Evolutionary conservation across 352 stramenopile species (phyloP), one percentile per base, ranked within the genome.

Genomic region (Globisporangium emineosum): DNA sequence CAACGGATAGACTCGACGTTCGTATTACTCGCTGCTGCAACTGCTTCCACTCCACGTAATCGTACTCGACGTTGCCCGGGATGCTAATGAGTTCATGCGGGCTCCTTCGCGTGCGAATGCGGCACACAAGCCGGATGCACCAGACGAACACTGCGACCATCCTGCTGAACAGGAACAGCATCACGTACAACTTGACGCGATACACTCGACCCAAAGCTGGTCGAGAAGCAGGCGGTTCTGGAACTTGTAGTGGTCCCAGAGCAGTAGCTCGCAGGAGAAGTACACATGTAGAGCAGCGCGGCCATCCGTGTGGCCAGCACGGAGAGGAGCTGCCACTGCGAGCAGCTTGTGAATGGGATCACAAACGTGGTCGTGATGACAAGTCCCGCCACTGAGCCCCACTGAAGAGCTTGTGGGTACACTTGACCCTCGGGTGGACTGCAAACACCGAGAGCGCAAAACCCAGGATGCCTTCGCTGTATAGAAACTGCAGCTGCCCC

Each of bases 241-340:
- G 3, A 71, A 45, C 9, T 47, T n/a, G 40, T 60, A 60, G 5
- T 23, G 25, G 42, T 64, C 64, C 17, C 66, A 30, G 8, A 77
- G 6, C 32, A 71, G 27, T 19, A 72, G 50, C 40, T 68, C 60
- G 21, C 25, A 37, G 21, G 29, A 35, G 29, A 67, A 43, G n/a
- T n/a, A n/a, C n/a, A n/a, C n/a, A n/a, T n/a, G 19, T 45, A 45
- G 2, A 72, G 19, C 35, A 70, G 62, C 13, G 58, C 60, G 8
- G 25, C 15, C 45, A 77, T 42, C n/a, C 65, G 58, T 0, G 64
- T 4, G 2, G 56, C 23, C 1, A 74, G 37, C 40, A 59, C 37
- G 4, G 69, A 29, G 13, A 72, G 33, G 10, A 75, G 60, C 21
- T 63, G 33, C 2, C 65, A 60, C 25, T 76, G 66, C 32, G 53